phyloP scores from a whole-genome alignment of 2,329 filamentous ascomycete genomes.

The Uncinocarpus reesii region DNA sequence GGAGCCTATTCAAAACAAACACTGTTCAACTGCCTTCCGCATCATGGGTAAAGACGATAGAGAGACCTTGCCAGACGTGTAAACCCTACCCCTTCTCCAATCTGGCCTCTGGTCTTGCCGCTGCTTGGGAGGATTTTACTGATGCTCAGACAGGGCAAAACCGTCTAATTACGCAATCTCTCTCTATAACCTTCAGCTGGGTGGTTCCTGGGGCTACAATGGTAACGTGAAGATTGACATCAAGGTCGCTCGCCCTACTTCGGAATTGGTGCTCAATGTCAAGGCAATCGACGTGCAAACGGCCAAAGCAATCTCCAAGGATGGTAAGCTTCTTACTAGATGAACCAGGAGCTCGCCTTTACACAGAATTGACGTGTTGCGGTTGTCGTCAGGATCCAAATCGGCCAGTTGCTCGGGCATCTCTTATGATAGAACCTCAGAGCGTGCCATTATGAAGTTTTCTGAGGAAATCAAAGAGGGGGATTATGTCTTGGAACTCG shows the following conservation, averaged over 20 bases:
- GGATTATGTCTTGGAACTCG: conserved; percentile 58
- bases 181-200: conserved; percentile 65
- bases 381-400: conserved; percentile 9
- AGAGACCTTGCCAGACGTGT: conserved; percentile 39
- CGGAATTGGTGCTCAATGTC: conserved; percentile 71
- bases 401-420: conserved; percentile 52
- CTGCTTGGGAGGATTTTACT: background rate
- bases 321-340: conserved; percentile 22
- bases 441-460: conserved; percentile 73
- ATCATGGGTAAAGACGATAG: conserved; percentile 37
- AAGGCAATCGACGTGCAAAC: conserved; percentile 69
- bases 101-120: background rate
- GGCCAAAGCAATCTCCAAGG: conserved; percentile 35
- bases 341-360: background rate
- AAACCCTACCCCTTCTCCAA: conserved; percentile 12
- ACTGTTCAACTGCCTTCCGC: conserved; percentile 35
- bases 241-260: conserved; percentile 60
- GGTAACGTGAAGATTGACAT: conserved; percentile 73
- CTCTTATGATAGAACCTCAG: conserved; percentile 69
- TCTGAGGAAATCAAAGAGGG: conserved; percentile 57
- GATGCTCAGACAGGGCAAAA: conserved; percentile 50
- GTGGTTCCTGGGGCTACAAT: conserved; percentile 67
- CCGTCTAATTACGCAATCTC: conserved; percentile 78
- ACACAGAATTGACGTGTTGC: conserved; percentile 1
- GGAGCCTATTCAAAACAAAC: conserved; percentile 21